These are phyloP conservation scores for Collariella sp. DNA, from an alignment of 495 filamentous ascomycete species.

Conservation along the genomic window DNA sequence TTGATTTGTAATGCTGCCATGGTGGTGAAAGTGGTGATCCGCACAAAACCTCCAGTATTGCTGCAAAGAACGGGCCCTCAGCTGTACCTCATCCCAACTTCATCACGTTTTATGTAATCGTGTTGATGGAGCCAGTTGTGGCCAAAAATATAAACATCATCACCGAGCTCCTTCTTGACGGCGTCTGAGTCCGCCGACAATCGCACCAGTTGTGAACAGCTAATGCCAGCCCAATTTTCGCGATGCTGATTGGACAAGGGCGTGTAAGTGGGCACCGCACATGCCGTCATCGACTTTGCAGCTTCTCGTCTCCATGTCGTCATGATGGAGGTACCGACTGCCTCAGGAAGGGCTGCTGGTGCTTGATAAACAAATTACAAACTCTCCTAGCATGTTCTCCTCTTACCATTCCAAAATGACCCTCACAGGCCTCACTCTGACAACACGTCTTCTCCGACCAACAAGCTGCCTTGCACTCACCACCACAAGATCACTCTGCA, in stretches of 20 bases:
- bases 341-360: too few species aligned
- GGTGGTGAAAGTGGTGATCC: too few species aligned
- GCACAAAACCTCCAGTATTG: too few species aligned
- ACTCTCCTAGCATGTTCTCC: neutral
- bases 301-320: neutral
- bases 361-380: too few species aligned
- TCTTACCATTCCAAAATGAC: neutral
- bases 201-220: neutral
- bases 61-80: too few species aligned
- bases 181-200: too few species aligned
- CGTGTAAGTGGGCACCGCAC: conserved; percentile 1
- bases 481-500: conserved; percentile 4
- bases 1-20: too few species aligned
- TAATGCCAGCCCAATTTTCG: neutral
- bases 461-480: neutral
- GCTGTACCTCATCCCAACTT: too few species aligned
- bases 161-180: too few species aligned
- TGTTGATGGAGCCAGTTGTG: too few species aligned
- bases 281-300: conserved; percentile 3
- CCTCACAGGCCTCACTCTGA: neutral
- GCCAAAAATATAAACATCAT: neutral
- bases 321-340: too few species aligned
- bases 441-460: conserved; percentile 1
- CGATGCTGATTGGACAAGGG: conserved; percentile 5
- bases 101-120: too few species aligned